Base-by-base conservation (phyloP, 2,329 filamentous ascomycete genomes). In the Penicillium brasilianum region DNA sequence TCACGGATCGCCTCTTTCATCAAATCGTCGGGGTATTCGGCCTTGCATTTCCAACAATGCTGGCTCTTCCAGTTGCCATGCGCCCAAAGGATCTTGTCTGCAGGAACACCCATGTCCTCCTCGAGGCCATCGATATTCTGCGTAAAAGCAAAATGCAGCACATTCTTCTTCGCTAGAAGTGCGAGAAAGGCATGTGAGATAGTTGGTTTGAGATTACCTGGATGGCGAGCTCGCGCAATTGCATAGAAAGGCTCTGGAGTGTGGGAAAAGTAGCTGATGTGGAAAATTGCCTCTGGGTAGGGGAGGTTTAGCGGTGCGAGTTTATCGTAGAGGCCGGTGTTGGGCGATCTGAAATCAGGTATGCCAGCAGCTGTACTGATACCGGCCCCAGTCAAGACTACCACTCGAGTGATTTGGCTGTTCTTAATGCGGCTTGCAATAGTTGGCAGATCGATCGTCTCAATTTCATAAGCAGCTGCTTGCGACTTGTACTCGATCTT, bases 61-160 rank as follows among this genome's bases (percentile, higher is more conserved):
- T 96, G 92, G 1, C 83, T 85, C 41, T 91, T 92, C 76, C 96
- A 97, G 72, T 90, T 94, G 41, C 93, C 93, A 75, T 97, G 93
- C 0, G 91, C 91, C 77, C 95, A 91, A 16, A 97, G 83, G 43
- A 97, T 90, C 71, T 85, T 87, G 1, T 91, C 86, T 0, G 78
- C 80, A 0, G 91, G 88, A 0, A 97, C 88, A 18, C 93, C 93
- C 10, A 92, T 92, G 62, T 84, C 83, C n/a, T 90, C 84, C 77
- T 97, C 93, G 6, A 97, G 83, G 65, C 90, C 93, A 77, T 97
- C 93, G 67, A 97, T 96, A 72, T 97, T 97, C 73, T 97, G 93
- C 0, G 92, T 96, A 74, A 96, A 96, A 53, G 93, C 83, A 81
- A 91, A 92, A 66, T 87, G 81, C n/a, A 97, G 80, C 16, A 94